A percentile compares a stretch with the other conserved stretches of the same genome.
These are phyloP conservation scores for Aspergillus mulundensis DNA, from an alignment of 495 filamentous ascomycete genomes.

Conservation along the genomic window DNA sequence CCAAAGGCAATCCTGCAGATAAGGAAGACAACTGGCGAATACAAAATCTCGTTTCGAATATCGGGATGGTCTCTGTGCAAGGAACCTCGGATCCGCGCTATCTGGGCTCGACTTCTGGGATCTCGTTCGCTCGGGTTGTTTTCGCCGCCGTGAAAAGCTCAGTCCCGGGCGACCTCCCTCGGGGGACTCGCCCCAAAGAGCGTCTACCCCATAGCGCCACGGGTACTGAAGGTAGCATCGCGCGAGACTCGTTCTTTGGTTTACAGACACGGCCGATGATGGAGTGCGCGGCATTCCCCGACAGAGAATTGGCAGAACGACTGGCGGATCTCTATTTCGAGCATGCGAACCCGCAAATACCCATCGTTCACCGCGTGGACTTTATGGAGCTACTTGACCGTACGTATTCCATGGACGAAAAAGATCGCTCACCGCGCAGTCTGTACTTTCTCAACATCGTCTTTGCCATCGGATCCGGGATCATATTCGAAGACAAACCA, in stretches of 20 bases:
- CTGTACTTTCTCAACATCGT: conserved; percentile 94
- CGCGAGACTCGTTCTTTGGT: conserved; percentile 94
- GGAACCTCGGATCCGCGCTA: conserved; percentile 74
- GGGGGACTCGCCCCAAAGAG: conserved; percentile 49
- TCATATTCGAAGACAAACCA: conserved; percentile 70
- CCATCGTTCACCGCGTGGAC: conserved; percentile 80
- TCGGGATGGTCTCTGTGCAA: conserved; percentile 71
- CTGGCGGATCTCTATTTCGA: conserved; percentile 87
- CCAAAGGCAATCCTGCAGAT: conserved; percentile 25
- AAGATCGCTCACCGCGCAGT: conserved; percentile 72
- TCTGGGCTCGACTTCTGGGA: conserved; percentile 81
- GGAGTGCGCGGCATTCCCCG: conserved; percentile 79
- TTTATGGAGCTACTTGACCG: conserved; percentile 81
- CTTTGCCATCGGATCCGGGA: conserved; percentile 93
- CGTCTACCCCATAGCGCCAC: conserved; percentile 41
- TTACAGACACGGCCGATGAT: conserved; percentile 86
- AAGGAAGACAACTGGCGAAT: conserved; percentile 60
- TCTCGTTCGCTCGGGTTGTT: conserved; percentile 91
- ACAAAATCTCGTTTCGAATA: conserved; percentile 70
- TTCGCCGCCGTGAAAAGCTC: conserved; percentile 92
- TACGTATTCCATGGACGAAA: conserved; percentile 66
- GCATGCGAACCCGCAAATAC: conserved; percentile 92
- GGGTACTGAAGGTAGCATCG: conserved; percentile 60
- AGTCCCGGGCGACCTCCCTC: conserved; percentile 52
- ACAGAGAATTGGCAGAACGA: conserved; percentile 62